These are phyloP conservation scores for Mycena chlorophos DNA, from an alignment of 768 basidiomycete species.

Conservation along the genomic window DNA sequence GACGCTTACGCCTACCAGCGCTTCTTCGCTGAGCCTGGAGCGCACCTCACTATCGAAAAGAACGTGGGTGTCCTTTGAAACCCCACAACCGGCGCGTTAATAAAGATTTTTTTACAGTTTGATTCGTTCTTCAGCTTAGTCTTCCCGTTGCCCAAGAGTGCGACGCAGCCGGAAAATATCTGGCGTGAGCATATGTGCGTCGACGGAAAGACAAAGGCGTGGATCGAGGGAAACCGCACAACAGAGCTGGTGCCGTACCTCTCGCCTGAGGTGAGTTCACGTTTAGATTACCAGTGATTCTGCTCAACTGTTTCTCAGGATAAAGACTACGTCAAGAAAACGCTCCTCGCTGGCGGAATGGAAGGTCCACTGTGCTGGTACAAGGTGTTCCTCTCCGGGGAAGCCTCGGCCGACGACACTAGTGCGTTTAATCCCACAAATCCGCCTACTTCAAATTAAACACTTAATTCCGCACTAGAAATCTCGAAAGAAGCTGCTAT, in stretches of 20 bases:
- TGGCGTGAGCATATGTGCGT: constrained; percentile 28
- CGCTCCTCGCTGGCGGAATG: too few species aligned
- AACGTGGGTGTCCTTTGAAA: constrained; percentile 29
- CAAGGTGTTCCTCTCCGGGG: too few species aligned
- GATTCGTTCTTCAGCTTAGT: constrained; percentile 39
- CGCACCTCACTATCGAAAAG: constrained; percentile 34
- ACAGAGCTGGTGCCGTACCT: constrained; percentile 31
- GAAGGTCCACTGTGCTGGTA: too few species aligned
- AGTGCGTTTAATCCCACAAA: too few species aligned
- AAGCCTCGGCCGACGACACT: too few species aligned
- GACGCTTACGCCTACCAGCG: neutral
- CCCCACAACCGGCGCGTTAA: neutral
- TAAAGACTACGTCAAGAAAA: too few species aligned
- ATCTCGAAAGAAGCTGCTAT: too few species aligned
- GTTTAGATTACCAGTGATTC: neutral
- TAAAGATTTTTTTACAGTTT: constrained; percentile 23
- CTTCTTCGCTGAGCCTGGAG: constrained; percentile 26
- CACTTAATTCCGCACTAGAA: too few species aligned
- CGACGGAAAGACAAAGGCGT: constrained; percentile 34
- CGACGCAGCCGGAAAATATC: constrained; percentile 35
- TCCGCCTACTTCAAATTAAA: too few species aligned
- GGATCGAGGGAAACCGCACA: constrained; percentile 32
- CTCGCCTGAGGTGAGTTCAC: constrained; percentile 30
- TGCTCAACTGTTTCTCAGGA: neutral
- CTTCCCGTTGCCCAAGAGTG: constrained; percentile 30